A percentile compares a stretch with the other conserved stretches of the same genome.
These are phyloP conservation scores for Microbotryomycetes sp. DNA, from an alignment of 1,284 basidiomycete species.

Conservation along the genomic window DNA sequence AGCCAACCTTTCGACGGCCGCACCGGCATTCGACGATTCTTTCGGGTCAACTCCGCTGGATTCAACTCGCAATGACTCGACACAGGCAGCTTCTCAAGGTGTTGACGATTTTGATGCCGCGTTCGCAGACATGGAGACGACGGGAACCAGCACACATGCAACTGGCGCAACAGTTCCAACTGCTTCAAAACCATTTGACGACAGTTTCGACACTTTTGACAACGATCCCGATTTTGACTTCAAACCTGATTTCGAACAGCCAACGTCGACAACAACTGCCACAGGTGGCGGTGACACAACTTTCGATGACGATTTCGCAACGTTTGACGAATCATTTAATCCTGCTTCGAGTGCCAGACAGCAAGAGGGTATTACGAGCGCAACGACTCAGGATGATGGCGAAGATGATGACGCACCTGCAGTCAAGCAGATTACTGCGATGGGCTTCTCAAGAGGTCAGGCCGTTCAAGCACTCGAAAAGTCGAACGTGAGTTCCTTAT, in stretches of 20 bases:
- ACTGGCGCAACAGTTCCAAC: not conserved
- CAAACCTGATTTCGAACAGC: slow-evolving; percentile 16
- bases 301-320: slow-evolving; percentile 20
- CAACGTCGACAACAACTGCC: not conserved
- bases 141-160: not conserved
- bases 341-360: not conserved
- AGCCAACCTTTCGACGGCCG: too few relatives aligned
- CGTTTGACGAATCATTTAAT: slow-evolving; percentile 25
- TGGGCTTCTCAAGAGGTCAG: slow-evolving; percentile 76
- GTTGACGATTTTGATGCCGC: slow-evolving; percentile 32
- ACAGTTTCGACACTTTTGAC: slow-evolving; percentile 16
- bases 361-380: not conserved
- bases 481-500: slow-evolving; percentile 45
- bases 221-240: slow-evolving; percentile 24
- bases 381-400: slow-evolving; percentile 5
- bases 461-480: slow-evolving; percentile 66
- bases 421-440: slow-evolving; percentile 66
- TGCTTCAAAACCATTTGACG: not conserved
- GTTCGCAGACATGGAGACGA: slow-evolving; percentile 23
- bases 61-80: too few relatives aligned
- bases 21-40: slow-evolving; percentile 16
- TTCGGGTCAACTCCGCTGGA: slow-evolving; percentile 30
- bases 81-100: not conserved
- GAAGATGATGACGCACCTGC: slow-evolving; percentile 63
- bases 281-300: not conserved